Evolutionary conservation across 768 basidiomycete species (phyloP), one percentile per base, ranked within the genome.

Genomic region (Lactifluus piperatus): DNA sequence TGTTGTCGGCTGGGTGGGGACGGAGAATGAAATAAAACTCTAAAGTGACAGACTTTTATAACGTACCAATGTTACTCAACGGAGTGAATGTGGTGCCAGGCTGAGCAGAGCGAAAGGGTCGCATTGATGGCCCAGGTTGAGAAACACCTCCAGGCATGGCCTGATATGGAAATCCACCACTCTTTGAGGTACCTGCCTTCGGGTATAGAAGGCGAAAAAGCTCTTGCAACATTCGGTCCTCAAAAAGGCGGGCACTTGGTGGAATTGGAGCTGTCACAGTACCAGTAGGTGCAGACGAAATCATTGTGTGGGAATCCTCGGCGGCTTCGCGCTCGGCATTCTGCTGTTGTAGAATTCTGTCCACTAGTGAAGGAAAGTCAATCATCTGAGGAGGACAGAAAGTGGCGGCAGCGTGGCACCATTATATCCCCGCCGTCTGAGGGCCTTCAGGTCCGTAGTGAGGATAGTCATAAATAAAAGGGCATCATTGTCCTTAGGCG

Each of bases 401-500:
- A 13, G 32, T 1, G 51, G 13, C 10, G 58, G 37, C 10, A 41
- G 32, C 46, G 13, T 66, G 75, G 4, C 63, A 88, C 90, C 86
- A 66, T 93, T 91, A 68, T 91, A 94, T 5, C 92, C 94, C 62
- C 92, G 77, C 39, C 92, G 76, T 66, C 84, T 86, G 62, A 97
- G 70, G 3, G 91, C 83, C 58, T 83, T 80, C 41, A 97, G 72
- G 63, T 94, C 91, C 0, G 94, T 97, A 0, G 92, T 91, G 18
- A 99, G 77, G 54, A 99, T 91, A 0, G 94, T 97, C 82, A 91
- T 89, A 64, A 98, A 86, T 8, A 98, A 70, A 7, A 99, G 76
- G 0, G 89, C 82, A 69, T 99, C 95, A 67, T 94, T 91, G 26
- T 85, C 81, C 70, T 88, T 87, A 2, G 84, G 84, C 8, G 81